These are phyloP conservation scores for Pezicula neosporulosa DNA, from an alignment of 2,329 filamentous ascomycete genomes.

Conservation along the genomic window DNA sequence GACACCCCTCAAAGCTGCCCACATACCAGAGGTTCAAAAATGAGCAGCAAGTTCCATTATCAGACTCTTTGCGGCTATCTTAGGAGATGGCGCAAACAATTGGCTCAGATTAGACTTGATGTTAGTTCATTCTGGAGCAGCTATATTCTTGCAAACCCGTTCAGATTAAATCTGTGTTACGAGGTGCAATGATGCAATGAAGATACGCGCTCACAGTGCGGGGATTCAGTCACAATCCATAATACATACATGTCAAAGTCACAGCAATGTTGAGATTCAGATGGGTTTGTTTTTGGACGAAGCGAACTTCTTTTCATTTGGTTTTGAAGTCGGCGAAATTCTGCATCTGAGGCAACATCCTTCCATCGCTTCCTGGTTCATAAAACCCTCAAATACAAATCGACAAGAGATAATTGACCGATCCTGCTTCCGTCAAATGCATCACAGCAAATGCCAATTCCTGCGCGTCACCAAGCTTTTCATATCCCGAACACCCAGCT, in stretches of 20 bases:
- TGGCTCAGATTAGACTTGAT: no score
- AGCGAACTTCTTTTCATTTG: slow-evolving; percentile 28
- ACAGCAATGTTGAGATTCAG: neutral
- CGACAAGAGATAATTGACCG: slow-evolving; percentile 27
- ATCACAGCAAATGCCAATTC: slow-evolving; percentile 30
- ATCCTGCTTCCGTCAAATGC: slow-evolving; percentile 26
- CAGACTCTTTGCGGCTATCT: no score
- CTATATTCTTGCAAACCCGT: no score
- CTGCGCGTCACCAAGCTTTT: slow-evolving; percentile 29
- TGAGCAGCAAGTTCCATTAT: no score
- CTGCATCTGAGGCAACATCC: slow-evolving; percentile 30
- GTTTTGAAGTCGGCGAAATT: slow-evolving; percentile 25
- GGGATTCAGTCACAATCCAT: no score
- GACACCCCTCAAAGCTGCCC: no score
- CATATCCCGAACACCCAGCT: slow-evolving; percentile 29
- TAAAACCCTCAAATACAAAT: slow-evolving; percentile 29
- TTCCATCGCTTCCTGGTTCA: slow-evolving; percentile 23
- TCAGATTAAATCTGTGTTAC: no score
- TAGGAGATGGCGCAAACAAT: no score
- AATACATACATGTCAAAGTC: slow-evolving; percentile 1
- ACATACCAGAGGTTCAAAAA: no score
- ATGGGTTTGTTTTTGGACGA: slow-evolving; percentile 9
- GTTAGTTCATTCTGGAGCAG: no score
- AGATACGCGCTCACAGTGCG: no score
- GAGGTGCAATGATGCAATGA: no score